phyloP scores from a whole-genome alignment of 148 eudicot genomes.

The Beta vulgaris region DNA sequence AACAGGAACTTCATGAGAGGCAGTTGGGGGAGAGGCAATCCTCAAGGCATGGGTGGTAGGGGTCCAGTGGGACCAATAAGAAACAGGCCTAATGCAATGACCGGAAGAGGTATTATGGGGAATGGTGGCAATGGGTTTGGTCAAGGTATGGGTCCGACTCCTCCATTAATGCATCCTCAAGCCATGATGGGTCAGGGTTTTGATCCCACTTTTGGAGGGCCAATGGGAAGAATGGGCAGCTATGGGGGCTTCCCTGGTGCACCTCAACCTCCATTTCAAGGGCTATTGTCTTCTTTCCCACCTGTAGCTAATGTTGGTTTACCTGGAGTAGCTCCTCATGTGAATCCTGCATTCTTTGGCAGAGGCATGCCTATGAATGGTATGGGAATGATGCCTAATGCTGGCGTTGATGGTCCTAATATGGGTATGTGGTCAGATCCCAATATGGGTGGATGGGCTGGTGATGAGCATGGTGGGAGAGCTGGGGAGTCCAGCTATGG shows the following conservation, averaged over 20 bases:
- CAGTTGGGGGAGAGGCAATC: constrained; percentile 78
- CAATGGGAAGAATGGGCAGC: constrained; percentile 77
- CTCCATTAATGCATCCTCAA: constrained; percentile 78
- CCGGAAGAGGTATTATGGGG: constrained; percentile 67
- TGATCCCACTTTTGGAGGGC: constrained; percentile 79
- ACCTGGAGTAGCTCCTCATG: constrained; percentile 90
- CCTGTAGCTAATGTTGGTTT: constrained; percentile 73
- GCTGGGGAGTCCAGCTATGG: constrained; percentile 79
- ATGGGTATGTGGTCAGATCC: constrained; percentile 95
- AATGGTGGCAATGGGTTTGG: constrained; percentile 74
- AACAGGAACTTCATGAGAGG: constrained; percentile 57
- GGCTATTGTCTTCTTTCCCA: constrained; percentile 67
- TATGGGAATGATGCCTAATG: constrained; percentile 82
- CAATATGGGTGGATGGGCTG: constrained; percentile 73
- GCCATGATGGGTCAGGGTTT: constrained; percentile 88
- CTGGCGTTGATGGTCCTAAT: constrained; percentile 74
- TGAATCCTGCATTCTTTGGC: constrained; percentile 84
- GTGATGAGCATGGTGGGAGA: constrained; percentile 77
- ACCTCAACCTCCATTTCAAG: constrained; percentile 64
- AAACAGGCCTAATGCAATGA: constrained; percentile 58
- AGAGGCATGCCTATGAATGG: constrained; percentile 80
- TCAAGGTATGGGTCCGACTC: constrained; percentile 56
- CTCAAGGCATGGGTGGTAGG: constrained; percentile 60
- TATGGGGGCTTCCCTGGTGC: constrained; percentile 68
- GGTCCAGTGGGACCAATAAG: constrained; percentile 62